Percentiles rank a stretch among this genome's conserved stretches.
Evolutionary conservation across 495 filamentous ascomycete species (phyloP).

Genomic region (Physcia stellaris): DNA sequence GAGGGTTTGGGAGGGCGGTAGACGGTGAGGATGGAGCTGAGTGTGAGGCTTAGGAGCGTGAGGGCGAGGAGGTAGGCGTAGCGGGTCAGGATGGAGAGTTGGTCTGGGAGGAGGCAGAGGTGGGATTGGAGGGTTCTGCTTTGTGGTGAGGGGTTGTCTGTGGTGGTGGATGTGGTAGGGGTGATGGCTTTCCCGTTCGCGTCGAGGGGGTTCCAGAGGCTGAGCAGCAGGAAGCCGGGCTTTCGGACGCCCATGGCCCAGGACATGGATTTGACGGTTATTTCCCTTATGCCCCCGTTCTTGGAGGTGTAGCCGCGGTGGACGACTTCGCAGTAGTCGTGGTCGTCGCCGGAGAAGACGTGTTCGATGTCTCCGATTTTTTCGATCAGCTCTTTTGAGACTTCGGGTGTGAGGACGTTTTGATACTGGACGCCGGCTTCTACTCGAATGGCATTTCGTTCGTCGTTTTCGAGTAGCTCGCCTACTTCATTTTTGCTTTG

Average conservation of each 20-base stretch:
- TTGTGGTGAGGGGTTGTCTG: no score
- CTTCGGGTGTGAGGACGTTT: slow-evolving; percentile 66
- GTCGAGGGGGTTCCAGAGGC: slow-evolving; percentile 82
- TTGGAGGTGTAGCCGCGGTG: slow-evolving; percentile 54
- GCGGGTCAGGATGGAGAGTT: slow-evolving; percentile 65
- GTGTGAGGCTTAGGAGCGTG: slow-evolving; percentile 43
- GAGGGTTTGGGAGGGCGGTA: neutral
- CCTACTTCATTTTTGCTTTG: slow-evolving; percentile 46
- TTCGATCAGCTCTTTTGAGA: slow-evolving; percentile 59
- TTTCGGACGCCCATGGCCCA: slow-evolving; percentile 94
- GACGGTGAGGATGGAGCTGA: slow-evolving; percentile 44
- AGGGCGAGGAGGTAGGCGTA: slow-evolving; percentile 52
- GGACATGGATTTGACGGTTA: slow-evolving; percentile 85
- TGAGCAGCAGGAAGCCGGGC: slow-evolving; percentile 79
- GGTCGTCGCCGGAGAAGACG: slow-evolving; percentile 92
- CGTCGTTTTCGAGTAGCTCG: slow-evolving; percentile 46
- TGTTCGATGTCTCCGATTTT: slow-evolving; percentile 62
- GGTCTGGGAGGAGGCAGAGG: slow-evolving; percentile 82
- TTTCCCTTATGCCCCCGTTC: slow-evolving; percentile 57
- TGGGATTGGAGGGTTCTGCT: slow-evolving; percentile 62
- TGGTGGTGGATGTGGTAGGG: slow-evolving; percentile 7
- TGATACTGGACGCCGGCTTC: slow-evolving; percentile 85
- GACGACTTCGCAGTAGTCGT: slow-evolving; percentile 88
- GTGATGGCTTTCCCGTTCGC: slow-evolving; percentile 38
- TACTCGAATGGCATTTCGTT: slow-evolving; percentile 64